Percentiles rank a stretch among this genome's conserved stretches.
Evolutionary conservation across 2,329 filamentous ascomycete genomes (phyloP).

Genomic region (Pyricularia sp.): DNA sequence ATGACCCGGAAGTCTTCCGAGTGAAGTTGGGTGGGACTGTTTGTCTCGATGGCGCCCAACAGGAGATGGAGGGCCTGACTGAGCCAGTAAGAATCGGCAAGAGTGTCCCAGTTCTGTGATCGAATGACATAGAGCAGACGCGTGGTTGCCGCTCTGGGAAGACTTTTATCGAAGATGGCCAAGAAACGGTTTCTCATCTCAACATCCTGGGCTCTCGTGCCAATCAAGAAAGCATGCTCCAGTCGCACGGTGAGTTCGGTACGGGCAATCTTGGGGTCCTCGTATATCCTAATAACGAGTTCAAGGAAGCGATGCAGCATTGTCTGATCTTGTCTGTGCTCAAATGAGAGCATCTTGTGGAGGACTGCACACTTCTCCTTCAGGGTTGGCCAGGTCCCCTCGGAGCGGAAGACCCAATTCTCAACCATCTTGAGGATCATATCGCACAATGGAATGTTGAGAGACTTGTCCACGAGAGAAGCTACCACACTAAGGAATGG

Average conservation of each 20-base stretch:
- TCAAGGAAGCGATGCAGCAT: slow-evolving; percentile 91
- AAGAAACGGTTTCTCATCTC: slow-evolving; percentile 97
- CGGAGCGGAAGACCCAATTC: slow-evolving; percentile 90
- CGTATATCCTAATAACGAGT: slow-evolving; percentile 94
- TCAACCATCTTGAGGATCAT: slow-evolving; percentile 94
- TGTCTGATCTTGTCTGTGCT: slow-evolving; percentile 71
- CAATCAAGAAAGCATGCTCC: slow-evolving; percentile 96
- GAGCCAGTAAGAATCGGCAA: slow-evolving; percentile 94
- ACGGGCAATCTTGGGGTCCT: slow-evolving; percentile 89
- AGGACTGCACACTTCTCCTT: slow-evolving; percentile 98
- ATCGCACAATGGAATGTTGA: slow-evolving; percentile 76
- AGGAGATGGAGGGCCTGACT: slow-evolving; percentile 90
- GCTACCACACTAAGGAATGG: slow-evolving; percentile 94
- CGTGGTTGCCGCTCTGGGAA: slow-evolving; percentile 86
- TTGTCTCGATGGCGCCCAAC: slow-evolving; percentile 83
- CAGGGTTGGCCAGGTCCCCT: slow-evolving; percentile 89
- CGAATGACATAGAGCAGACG: slow-evolving; percentile 82
- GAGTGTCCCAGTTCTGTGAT: slow-evolving; percentile 93
- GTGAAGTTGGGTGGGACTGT: slow-evolving; percentile 67
- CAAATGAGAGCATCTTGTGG: slow-evolving; percentile 98
- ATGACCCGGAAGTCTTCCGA: slow-evolving; percentile 75
- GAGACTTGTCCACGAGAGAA: slow-evolving; percentile 89
- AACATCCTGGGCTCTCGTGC: slow-evolving; percentile 84
- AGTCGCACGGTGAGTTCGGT: slow-evolving; percentile 94
- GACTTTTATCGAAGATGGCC: slow-evolving; percentile 87